Conservation (phyloP, 148 eudicot genomes). For the Spergularia marina region DNA sequence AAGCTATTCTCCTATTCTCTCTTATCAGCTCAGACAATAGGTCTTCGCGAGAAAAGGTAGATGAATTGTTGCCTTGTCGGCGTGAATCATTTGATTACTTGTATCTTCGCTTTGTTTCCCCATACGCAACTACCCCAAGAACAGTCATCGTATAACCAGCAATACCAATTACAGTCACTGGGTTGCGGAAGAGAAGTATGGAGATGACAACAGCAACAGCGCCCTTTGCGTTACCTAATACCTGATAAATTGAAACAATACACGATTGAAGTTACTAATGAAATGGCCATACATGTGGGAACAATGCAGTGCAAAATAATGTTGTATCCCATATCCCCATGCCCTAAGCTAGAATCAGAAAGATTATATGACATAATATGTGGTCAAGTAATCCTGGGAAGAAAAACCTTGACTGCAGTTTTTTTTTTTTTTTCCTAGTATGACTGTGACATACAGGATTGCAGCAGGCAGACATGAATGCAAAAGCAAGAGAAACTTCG, state of each 20-base stretch:
- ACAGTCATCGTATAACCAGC: constrained; percentile 91
- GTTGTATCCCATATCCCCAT: too few species aligned
- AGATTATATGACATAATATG: too few species aligned
- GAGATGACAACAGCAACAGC: constrained; percentile 98
- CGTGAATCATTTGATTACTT: constrained; percentile 25
- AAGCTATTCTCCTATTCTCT: constrained; percentile 7
- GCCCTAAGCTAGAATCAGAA: too few species aligned
- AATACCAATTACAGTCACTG: constrained; percentile 77
- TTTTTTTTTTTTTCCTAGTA: too few species aligned
- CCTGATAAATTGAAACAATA: constrained; percentile 39
- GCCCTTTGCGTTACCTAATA: constrained; percentile 93
- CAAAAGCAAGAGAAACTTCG: too few species aligned
- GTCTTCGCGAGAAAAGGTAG: not conserved
- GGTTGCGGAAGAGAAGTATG: constrained; percentile 81
- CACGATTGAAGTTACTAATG: not conserved
- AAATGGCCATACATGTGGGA: too few species aligned
- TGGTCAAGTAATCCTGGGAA: too few species aligned
- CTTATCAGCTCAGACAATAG: constrained; percentile 14
- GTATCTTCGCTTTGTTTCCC: constrained; percentile 85
- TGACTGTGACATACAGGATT: too few species aligned
- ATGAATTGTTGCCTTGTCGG: not conserved
- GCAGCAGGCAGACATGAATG: too few species aligned
- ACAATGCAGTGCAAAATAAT: too few species aligned
- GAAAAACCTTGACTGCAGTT: too few species aligned
- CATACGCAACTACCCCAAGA: constrained; percentile 87